Evolutionary conservation across 2,329 filamentous ascomycete genomes (phyloP).

Genomic region (Diaporthe ilicicola): DNA sequence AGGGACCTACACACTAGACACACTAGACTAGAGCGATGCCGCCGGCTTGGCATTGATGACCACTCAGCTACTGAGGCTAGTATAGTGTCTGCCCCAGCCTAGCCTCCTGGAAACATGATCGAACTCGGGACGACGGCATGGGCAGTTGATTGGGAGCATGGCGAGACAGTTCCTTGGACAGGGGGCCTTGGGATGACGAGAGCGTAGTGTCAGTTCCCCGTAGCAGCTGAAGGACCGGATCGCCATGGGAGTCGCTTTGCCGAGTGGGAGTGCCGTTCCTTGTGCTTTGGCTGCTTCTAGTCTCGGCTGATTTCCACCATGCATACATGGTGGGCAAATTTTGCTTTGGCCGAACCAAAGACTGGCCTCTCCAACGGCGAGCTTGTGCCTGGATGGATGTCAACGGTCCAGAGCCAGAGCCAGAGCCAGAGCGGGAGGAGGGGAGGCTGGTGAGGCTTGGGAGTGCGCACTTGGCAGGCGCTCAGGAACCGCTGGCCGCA

Average conservation of each 20-base stretch:
- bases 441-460: background rate
- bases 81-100: slow-evolving; percentile 13
- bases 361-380: background rate
- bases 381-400: background rate
- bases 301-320: background rate
- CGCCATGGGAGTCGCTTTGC: background rate
- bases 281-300: background rate
- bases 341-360: background rate
- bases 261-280: slow-evolving; percentile 7
- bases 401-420: background rate
- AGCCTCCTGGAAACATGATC: slow-evolving; percentile 19
- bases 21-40: background rate
- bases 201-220: background rate
- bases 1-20: too few relatives aligned
- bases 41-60: slow-evolving; percentile 2
- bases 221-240: background rate
- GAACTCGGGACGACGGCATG: background rate
- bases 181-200: slow-evolving; percentile 9
- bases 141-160: background rate
- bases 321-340: background rate
- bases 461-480: too few relatives aligned
- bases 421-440: background rate
- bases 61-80: slow-evolving; percentile 5
- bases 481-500: background rate
- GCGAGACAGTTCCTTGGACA: slow-evolving; percentile 15